phyloP scores from a whole-genome alignment of 2,329 filamentous ascomycete genomes.

The Fusarium secorum region DNA sequence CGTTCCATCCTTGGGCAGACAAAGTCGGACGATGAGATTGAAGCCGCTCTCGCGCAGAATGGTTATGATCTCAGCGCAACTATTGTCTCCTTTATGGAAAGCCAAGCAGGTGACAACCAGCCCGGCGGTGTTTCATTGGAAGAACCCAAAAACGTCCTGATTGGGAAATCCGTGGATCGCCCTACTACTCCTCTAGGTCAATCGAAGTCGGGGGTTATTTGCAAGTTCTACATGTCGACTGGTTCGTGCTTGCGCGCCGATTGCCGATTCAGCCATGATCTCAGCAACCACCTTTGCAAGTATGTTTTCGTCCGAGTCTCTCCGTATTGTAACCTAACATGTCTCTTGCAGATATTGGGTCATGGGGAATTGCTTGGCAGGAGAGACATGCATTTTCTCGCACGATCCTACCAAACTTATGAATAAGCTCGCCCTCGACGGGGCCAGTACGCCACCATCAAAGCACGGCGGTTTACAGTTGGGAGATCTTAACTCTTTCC shows the following conservation, averaged over 20 bases:
- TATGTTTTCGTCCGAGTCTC: slow-evolving; percentile 59
- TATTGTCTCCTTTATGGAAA: slow-evolving; percentile 85
- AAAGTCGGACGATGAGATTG: slow-evolving; percentile 92
- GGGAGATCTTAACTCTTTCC: slow-evolving; percentile 86
- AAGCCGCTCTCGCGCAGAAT: slow-evolving; percentile 85
- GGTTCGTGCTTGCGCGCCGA: slow-evolving; percentile 96
- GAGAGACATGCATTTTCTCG: slow-evolving; percentile 94
- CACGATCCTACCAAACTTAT: slow-evolving; percentile 91
- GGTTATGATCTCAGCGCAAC: slow-evolving; percentile 94
- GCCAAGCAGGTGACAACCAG: slow-evolving; percentile 54
- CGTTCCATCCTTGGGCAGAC: slow-evolving; percentile 91
- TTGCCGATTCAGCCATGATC: slow-evolving; percentile 95
- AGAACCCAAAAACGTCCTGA: slow-evolving; percentile 74
- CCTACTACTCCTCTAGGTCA: slow-evolving; percentile 79
- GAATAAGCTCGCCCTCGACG: slow-evolving; percentile 80
- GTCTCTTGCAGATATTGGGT: slow-evolving; percentile 79
- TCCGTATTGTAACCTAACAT: slow-evolving; percentile 1
- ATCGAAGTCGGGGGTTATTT: slow-evolving; percentile 86
- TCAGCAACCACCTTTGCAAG: slow-evolving; percentile 98
- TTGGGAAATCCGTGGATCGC: slow-evolving; percentile 90
- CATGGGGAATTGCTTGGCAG: slow-evolving; percentile 92
- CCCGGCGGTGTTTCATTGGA: slow-evolving; percentile 49
- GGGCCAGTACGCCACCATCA: slow-evolving; percentile 69
- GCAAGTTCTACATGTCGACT: slow-evolving; percentile 95
- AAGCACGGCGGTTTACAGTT: slow-evolving; percentile 76